phyloP scores from a whole-genome alignment of 148 eudicot species.

The Camellia japonica region DNA sequence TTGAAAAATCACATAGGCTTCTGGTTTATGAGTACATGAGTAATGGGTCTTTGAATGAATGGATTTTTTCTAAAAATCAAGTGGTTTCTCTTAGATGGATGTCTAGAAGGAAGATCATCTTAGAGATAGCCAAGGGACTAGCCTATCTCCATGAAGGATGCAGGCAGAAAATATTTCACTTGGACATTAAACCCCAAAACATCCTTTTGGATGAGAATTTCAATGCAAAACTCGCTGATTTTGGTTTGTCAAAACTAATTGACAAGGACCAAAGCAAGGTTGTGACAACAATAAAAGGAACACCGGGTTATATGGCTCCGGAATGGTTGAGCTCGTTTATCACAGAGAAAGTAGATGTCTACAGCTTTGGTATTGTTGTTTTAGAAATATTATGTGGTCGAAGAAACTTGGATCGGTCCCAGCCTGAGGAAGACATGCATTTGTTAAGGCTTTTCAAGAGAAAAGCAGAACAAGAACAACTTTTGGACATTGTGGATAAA shows the following conservation, averaged over 20 bases:
- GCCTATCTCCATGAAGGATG: slow-evolving; percentile 4
- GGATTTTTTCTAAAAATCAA: not conserved
- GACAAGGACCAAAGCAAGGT: not conserved
- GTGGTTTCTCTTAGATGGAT: not conserved
- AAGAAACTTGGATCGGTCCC: too few relatives aligned
- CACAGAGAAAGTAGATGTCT: too few relatives aligned
- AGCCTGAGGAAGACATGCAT: too few relatives aligned
- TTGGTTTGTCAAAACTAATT: slow-evolving; percentile 6
- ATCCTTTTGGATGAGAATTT: slow-evolving; percentile 3
- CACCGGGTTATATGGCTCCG: too few relatives aligned
- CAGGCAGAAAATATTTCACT: too few relatives aligned
- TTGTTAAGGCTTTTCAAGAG: not conserved
- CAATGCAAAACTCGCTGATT: not conserved
- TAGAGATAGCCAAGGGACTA: slow-evolving; percentile 9
- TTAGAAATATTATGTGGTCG: too few relatives aligned
- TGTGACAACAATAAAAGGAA: not conserved
- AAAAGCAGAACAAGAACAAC: slow-evolving; percentile 8
- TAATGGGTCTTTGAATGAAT: slow-evolving; percentile 7
- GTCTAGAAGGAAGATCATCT: slow-evolving; percentile 11
- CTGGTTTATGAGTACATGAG: not conserved
- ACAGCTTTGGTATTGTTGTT: too few relatives aligned
- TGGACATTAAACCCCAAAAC: too few relatives aligned
- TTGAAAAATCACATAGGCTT: not conserved
- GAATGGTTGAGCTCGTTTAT: too few relatives aligned
- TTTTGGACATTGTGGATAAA: not conserved